Base-by-base conservation (phyloP, 73 alveolate species). In the Stentor coeruleus region DNA sequence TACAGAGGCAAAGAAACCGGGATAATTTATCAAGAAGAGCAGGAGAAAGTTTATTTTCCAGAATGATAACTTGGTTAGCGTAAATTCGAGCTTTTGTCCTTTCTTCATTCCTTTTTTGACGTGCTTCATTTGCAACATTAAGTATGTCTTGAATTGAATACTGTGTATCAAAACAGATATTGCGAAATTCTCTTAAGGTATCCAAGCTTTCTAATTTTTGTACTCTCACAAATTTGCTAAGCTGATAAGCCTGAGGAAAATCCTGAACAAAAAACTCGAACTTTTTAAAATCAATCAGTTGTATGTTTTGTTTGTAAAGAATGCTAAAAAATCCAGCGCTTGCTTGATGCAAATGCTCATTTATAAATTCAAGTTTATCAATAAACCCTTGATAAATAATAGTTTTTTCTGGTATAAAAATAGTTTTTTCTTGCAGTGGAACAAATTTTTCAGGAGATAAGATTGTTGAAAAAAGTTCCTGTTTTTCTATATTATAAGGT, bases 101-200 rank as follows among this genome's bases (percentile, higher is more conserved):
- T 57, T 85, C 57, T n/a, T 81, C 37, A 59, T 88, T 88, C 0
- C 85, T 81, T 58, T 40, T 84, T 42, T 81, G 72, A 35, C 89
- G 74, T 31, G 77, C 66, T 55, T 59, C 75, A 14, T 82, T 84
- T 35, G 87, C 94, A 4, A 74, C 85, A 6, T 84, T 81, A 2
- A 88, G 59, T 81, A 88, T 88, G 37, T 60, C 31, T 33, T 85
- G 86, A 0, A 88, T 81, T 39, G 81, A 90, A 55, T 81, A 88
- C 82, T 88, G 77, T 2, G 92, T 84, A 59, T 88, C 94, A 73
- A 88, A 88, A 89, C 85, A 83, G 35, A 86, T 41, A 82, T 88
- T 88, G 36, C 89, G 77, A 26, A 88, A 83, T 80, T 88, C 94
- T 86, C 94, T 88, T 37, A 88, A 59, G 2, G 89, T 82, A 3